phyloP scores from a whole-genome alignment of 73 alveolate species.

The Tetrahymena malaccensis region DNA sequence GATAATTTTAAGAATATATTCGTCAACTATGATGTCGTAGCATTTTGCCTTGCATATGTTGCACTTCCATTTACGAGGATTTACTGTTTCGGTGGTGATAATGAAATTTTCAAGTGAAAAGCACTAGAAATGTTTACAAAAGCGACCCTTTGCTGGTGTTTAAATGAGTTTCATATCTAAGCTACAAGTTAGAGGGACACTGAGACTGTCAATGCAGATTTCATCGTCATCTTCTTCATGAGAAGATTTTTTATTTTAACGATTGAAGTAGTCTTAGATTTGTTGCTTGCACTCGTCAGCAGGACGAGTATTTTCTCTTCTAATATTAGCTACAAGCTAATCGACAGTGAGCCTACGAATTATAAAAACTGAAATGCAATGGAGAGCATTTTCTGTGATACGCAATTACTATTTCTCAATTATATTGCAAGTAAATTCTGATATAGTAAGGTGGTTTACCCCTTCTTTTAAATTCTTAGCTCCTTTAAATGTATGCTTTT shows the following conservation, averaged over 20 bases:
- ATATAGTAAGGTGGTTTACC: background rate
- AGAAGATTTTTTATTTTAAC: background rate
- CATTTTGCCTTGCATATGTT: conserved; percentile 20
- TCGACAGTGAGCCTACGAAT: background rate
- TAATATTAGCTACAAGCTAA: background rate
- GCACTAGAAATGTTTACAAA: conserved; percentile 32
- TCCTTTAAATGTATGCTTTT: background rate
- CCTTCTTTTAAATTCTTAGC: background rate
- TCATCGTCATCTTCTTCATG: background rate
- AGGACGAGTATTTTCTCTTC: background rate
- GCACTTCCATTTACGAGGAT: conserved; percentile 39
- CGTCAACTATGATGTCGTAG: conserved; percentile 15
- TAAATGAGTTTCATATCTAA: background rate
- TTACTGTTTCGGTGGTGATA: conserved; percentile 14
- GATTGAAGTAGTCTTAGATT: background rate
- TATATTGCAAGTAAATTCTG: background rate
- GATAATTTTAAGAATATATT: background rate
- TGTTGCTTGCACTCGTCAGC: background rate
- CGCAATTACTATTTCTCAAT: background rate
- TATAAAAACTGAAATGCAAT: background rate
- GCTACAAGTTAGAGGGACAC: background rate
- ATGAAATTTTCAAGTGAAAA: conserved; percentile 36
- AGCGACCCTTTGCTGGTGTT: conserved; percentile 40
- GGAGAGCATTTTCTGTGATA: background rate
- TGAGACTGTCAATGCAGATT: background rate